These are phyloP conservation scores for Pisolithus tinctorius DNA, from an alignment of 768 basidiomycete species.

Conservation along the genomic window DNA sequence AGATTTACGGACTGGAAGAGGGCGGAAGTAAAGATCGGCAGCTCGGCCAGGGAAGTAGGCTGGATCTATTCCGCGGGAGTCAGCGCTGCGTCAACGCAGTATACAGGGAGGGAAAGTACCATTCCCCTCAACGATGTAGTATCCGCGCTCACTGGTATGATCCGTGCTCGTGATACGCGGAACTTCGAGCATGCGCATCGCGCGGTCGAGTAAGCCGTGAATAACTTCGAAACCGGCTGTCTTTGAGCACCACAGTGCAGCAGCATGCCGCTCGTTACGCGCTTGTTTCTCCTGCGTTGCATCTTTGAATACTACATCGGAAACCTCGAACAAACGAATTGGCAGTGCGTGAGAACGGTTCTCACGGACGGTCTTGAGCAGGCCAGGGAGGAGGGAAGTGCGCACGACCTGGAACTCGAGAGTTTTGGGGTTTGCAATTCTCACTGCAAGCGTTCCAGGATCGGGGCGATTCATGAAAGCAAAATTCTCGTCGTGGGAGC, in stretches of 20 bases:
- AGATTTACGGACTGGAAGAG: constrained; percentile 15
- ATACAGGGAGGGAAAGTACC: constrained; percentile 45
- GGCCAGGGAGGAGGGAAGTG: constrained; percentile 90
- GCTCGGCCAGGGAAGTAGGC: constrained; percentile 95
- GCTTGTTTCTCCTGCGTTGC: constrained; percentile 68
- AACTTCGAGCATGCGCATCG: constrained; percentile 95
- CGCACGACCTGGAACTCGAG: constrained; percentile 97
- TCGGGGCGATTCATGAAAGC: constrained; percentile 85
- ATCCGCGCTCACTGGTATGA: constrained; percentile 59
- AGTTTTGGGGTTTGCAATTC: constrained; percentile 95
- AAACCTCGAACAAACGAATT: constrained; percentile 88
- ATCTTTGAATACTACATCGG: constrained; percentile 93
- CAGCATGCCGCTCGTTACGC: constrained; percentile 82
- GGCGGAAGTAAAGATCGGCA: constrained; percentile 85
- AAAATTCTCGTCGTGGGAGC: constrained; percentile 98
- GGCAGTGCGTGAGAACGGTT: constrained; percentile 92
- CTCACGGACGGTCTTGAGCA: constrained; percentile 95
- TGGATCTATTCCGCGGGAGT: constrained; percentile 50
- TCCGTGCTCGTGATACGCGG: constrained; percentile 63
- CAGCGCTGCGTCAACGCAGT: not conserved
- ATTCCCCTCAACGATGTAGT: constrained; percentile 82
- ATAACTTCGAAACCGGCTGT: constrained; percentile 95
- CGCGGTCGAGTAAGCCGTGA: constrained; percentile 88
- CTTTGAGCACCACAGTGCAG: constrained; percentile 93
- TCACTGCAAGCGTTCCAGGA: constrained; percentile 74